Base-by-base conservation (phyloP, 2,329 filamentous ascomycete genomes). In the Teratosphaeria zuluensis region DNA sequence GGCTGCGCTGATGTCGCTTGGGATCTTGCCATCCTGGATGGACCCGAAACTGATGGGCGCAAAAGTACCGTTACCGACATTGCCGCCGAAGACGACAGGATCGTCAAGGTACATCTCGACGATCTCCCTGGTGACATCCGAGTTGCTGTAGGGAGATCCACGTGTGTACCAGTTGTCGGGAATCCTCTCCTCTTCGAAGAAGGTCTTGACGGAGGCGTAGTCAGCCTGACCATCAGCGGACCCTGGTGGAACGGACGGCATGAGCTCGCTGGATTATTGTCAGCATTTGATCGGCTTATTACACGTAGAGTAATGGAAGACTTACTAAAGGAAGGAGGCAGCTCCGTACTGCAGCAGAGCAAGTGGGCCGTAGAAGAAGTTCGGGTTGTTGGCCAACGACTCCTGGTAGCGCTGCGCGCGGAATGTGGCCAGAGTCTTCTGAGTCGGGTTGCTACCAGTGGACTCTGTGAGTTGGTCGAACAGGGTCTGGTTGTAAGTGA, bases 51-150 rank as follows among this genome's bases (percentile, higher is more conserved):
- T 70, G 42, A 77, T 42, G 35, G 35, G 35, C n/a, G 35, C 35
- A 16, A 42, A 14, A 12, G 35, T 42, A 16, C 35, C 35, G 30
- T 66, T 69, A 11, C 70, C 75, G 5, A 72, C 73, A 42, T 73
- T 74, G 46, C 76, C 75, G 42, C 76, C 76, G 55, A 78, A 77
- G 0, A 75, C 66, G 11, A 78, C 75, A 2, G 77, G 76, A 58
- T 75, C 69, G 61, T 71, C 63, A 21, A 73, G 60, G 59, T 79
- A 78, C 69, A 73, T 70, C 1, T 66, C 65, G 2, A 76, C 59
- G 51, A 79, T 78, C 65, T 79, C 70, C 4, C 24, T 55, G 6
- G 69, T 69, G 7, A 76, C 73, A 35, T 74, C 71, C 12, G 54
- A 56, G 65, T 70, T 70, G 52, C 67, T 68, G 69, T 76, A 77